Evolutionary conservation across 257 asterid species (phyloP).

Genomic region (Penstemon newberryi): DNA sequence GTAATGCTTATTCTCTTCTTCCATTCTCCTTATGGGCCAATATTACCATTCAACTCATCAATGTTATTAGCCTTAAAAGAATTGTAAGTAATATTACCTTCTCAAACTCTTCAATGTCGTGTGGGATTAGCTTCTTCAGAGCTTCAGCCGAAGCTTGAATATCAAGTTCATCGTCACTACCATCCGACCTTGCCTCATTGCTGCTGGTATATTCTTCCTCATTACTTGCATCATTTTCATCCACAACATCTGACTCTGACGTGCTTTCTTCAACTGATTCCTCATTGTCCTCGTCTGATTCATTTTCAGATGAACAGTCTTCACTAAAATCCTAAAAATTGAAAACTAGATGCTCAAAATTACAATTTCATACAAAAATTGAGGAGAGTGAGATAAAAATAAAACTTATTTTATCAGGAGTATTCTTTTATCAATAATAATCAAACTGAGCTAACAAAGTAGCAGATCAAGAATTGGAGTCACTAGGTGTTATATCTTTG

Average conservation of each 20-base stretch:
- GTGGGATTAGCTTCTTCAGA: slow-evolving; percentile 67
- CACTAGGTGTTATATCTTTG: background rate
- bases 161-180: slow-evolving; percentile 77
- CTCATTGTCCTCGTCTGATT: slow-evolving; percentile 68
- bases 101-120: slow-evolving; percentile 73
- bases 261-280: slow-evolving; percentile 56
- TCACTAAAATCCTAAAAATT: slow-evolving; percentile 68
- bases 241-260: slow-evolving; percentile 84
- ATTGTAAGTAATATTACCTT: slow-evolving; percentile 48
- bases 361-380: slow-evolving; percentile 4
- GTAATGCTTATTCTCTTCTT: background rate
- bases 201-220: slow-evolving; percentile 84
- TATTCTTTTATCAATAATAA: slow-evolving; percentile 6
- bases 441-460: slow-evolving; percentile 20
- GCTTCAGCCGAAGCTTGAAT: slow-evolving; percentile 70
- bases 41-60: slow-evolving; percentile 8
- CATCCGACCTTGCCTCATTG: slow-evolving; percentile 61
- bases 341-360: slow-evolving; percentile 16
- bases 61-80: slow-evolving; percentile 13
- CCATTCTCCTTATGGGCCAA: slow-evolving; percentile 21
- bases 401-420: background rate
- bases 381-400: background rate
- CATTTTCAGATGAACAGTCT: slow-evolving; percentile 68
- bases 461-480: slow-evolving; percentile 19
- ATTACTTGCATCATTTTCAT: slow-evolving; percentile 68